Base-by-base conservation (phyloP, 805 yeast species). In the Zygoascus bituminiphila region DNA sequence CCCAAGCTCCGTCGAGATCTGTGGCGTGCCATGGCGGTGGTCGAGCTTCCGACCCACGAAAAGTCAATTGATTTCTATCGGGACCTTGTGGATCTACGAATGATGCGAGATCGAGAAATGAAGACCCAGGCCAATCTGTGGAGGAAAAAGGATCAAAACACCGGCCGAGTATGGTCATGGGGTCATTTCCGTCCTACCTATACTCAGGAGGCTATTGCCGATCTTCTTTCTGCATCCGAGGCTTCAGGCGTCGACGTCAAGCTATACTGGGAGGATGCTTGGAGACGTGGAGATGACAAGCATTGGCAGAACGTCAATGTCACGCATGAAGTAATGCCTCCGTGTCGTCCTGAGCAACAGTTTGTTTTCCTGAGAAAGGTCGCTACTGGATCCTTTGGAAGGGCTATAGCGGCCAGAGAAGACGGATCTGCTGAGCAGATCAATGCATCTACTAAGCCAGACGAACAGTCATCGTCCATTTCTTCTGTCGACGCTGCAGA, bases 11-110 rank as follows among this genome's bases (percentile, higher is more conserved):
- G 98, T 68, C 75, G 82, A 57, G 98, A 89, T 65, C 72, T 88
- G 45, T 89, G 97, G 97, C 75, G 91, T 58, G 76, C 89, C 46
- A 78, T 91, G 86, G 86, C 93, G 41, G 93, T 88, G 39, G 88
- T 86, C 1, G 78, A 78, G 53, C 77, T 84, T 54, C 71, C 72
- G 36, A 65, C 65, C 45, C 79, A 81, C 61, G 82, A 80, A 44
- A 66, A 73, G 39, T 86, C 95, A 1, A 77, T 79, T 14, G 78
- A 81, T 39, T 83, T 93, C 6, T 88, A 81, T 66, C 77, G 82
- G 51, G 84, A 82, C 22, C 71, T 89, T 49, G 81, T 85, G 4
- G 78, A 83, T 58, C 75, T 89, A 61, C 79, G 94, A 62, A 73
- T 77, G 55, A 73, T 78, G 65, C 76, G 98, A 61, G 93, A 86